These are phyloP conservation scores for Apiospora koreana DNA, from an alignment of 2,329 filamentous ascomycete species.

Conservation along the genomic window DNA sequence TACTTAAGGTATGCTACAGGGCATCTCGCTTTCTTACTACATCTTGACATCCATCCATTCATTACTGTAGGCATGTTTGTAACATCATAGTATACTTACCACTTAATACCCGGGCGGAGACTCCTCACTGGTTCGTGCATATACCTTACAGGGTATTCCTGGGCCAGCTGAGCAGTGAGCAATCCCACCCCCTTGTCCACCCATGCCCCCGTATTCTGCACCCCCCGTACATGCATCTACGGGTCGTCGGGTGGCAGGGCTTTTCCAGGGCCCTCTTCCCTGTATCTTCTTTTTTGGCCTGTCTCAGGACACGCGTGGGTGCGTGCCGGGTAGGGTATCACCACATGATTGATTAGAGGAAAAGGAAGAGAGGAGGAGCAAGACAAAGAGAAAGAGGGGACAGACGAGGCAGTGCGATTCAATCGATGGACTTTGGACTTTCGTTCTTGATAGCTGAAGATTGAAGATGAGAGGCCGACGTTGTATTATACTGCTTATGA, in stretches of 20 bases:
- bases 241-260: background rate
- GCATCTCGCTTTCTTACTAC: background rate
- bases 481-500: constrained; percentile 9
- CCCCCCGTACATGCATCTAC: background rate
- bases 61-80: too few relatives aligned
- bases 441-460: background rate
- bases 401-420: background rate
- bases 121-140: background rate
- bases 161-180: background rate
- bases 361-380: too few relatives aligned
- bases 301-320: background rate
- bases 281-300: background rate
- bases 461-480: background rate
- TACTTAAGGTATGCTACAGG: background rate
- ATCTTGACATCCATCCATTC: too few relatives aligned
- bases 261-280: background rate
- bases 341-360: too few relatives aligned
- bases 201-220: constrained; percentile 3
- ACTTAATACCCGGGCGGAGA: background rate
- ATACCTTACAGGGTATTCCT: background rate
- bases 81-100: too few relatives aligned
- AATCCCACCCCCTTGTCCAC: background rate
- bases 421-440: too few relatives aligned
- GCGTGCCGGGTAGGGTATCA: background rate
- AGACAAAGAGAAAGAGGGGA: too few relatives aligned